Evolutionary conservation across 768 basidiomycete species (phyloP), one percentile per base, ranked within the genome.

Genomic region (Tylopilus intermedius): DNA sequence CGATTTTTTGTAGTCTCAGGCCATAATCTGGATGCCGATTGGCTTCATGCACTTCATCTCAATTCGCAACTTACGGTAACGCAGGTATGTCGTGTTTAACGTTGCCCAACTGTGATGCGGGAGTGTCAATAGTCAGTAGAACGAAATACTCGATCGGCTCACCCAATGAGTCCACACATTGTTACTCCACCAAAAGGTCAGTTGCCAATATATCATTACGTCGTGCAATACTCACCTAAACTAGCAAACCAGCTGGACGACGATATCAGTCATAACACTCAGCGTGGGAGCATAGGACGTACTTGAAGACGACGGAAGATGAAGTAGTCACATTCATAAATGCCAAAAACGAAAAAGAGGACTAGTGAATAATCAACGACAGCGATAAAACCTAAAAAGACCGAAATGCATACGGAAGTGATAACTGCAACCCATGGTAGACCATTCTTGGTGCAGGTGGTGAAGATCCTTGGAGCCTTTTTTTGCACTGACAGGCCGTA

Each of bases 61-160:
- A 4, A 50, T 29, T 21, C 0, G 15, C 0, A 13, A 73, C 83
- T 57, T 56, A 82, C 84, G 79, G 75, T 86, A 90, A 68, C 71
- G 80, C 49, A 88, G 62, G 71, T 86, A 92, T 14, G 88, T 88
- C 27, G 87, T 51, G 65, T 85, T 85, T 67, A 88, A 82, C 33
- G 78, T 65, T 54, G 76, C 74, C 86, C 87, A 89, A 44, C 78
- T 72, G 71, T 77, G 48, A 74, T 73, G 26, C 13, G 13, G 42
- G 27, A 39, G 73, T 82, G 69, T 47, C 85, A 88, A 41, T 80
- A 76, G 30, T n/a, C 5, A 14, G n/a, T 18, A 60, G 79, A 82
- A 18, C 38, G n/a, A 9, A 38, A 4, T 2, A 7, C n/a, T 9
- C n/a, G 6, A 9, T 38, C 38, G 49, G 33, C 15, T 50, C n/a